Base-by-base conservation (phyloP, 352 stramenopile species). In the Phytophthora tentaculata region DNA sequence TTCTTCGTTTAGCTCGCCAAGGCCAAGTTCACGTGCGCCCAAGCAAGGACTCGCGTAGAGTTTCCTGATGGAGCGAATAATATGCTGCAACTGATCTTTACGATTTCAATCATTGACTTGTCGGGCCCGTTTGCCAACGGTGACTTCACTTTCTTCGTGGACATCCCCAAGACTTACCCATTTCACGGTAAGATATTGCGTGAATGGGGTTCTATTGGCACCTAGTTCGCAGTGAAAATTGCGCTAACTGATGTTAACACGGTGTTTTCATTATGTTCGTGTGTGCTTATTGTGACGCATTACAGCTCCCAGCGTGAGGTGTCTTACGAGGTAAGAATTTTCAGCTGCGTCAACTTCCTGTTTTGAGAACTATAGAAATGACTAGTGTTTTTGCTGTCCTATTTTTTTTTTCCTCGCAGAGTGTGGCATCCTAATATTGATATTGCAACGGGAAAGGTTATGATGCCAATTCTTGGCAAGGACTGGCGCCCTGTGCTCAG, bases 401-500 rank as follows among this genome's bases (percentile, higher is more conserved):
- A 14, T 43, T 55, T 41, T 55, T 5, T 29, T 5, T 68, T 53
- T 48, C 32, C 64, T 16, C 24, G 10, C 59, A 93, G 88, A 71
- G 82, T 91, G 20, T 96, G 88, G 88, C 88, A 96, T 79, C 88
- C 88, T 0, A 96, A 94, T 60, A 82, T 96, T 20, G 88, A 96
- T 64, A 63, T 86, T 3, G 47, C 80, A 5, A 91, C 82, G 3
- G 88, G 88, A 13, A 87, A 80, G 20, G 88, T 96, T 45, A 96
- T 96, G 88, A 92, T 96, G 74, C 69, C 88, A 29, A 96, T 96
- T 59, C 67, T 96, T 4, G 88, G 83, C 32, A 88, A 86, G 17
- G 88, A 96, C 66, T 96, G 88, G 88, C 82, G 88, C 4, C 88
- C 88, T 29, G 88, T 96, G 17, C 73, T 96, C 23, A 94, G 79